Evolutionary conservation across 1,284 basidiomycete genomes (phyloP).

Genomic region (Puccinia coronata): DNA sequence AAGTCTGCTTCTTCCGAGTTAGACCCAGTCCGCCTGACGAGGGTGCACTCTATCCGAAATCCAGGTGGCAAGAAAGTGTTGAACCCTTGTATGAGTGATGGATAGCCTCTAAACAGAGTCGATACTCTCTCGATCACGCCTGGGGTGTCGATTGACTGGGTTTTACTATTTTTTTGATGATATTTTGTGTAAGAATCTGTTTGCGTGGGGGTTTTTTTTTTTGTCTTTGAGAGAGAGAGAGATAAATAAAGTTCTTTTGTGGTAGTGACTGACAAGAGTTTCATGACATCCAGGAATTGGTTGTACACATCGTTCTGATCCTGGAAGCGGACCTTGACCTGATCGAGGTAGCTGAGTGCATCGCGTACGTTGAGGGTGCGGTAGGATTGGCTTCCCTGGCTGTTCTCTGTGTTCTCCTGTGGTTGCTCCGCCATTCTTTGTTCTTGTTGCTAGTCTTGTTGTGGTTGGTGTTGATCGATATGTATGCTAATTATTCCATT

Average conservation of each 20-base stretch:
- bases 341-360: slow-evolving; percentile 50
- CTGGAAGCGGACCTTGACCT: slow-evolving; percentile 49
- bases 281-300: slow-evolving; percentile 50
- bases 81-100: slow-evolving; percentile 59
- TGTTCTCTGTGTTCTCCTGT: neutral
- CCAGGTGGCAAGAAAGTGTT: slow-evolving; percentile 60
- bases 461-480: too few species aligned
- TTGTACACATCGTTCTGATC: slow-evolving; percentile 50
- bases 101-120: slow-evolving; percentile 59
- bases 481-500: too few species aligned
- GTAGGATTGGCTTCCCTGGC: slow-evolving; percentile 10
- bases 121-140: slow-evolving; percentile 60
- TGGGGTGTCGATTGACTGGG: slow-evolving; percentile 58
- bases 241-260: too few species aligned
- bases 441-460: neutral
- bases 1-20: slow-evolving; percentile 32
- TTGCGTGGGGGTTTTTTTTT: too few species aligned
- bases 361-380: slow-evolving; percentile 49
- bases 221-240: too few species aligned
- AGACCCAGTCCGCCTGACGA: slow-evolving; percentile 3
- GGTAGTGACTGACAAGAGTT: slow-evolving; percentile 49
- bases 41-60: slow-evolving; percentile 58
- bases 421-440: neutral
- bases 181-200: neutral
- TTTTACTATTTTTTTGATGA: slow-evolving; percentile 14